phyloP scores from a whole-genome alignment of 177 flowering plant genomes.

The Tripterygium wilfordii region DNA sequence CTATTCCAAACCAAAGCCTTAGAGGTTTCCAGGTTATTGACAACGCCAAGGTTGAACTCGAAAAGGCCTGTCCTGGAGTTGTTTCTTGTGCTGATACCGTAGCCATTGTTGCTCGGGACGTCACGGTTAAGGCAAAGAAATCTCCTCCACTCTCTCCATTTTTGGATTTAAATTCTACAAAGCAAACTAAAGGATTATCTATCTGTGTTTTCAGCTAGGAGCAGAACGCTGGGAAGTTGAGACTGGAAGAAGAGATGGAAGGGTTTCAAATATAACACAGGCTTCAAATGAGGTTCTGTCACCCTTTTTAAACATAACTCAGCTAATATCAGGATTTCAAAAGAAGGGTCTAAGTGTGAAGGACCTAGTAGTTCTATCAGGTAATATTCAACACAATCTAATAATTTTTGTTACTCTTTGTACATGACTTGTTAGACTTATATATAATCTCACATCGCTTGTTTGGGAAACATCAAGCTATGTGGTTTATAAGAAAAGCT shows the following conservation, averaged over 20 bases:
- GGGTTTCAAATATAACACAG: constrained; percentile 24
- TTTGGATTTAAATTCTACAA: not conserved
- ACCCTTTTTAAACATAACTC: constrained; percentile 25
- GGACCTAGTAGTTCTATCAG: constrained; percentile 44
- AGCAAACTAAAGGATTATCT: not conserved
- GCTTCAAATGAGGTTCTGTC: constrained; percentile 17
- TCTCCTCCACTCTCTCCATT: too few species aligned
- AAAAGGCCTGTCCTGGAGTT: too few species aligned
- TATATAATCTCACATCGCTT: too few species aligned
- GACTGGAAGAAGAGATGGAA: constrained; percentile 45
- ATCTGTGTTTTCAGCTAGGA: constrained; percentile 9
- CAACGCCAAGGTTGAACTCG: too few species aligned
- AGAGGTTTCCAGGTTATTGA: too few species aligned
- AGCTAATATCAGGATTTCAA: constrained; percentile 15
- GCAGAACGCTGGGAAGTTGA: constrained; percentile 38
- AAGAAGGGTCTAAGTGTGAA: constrained; percentile 26
- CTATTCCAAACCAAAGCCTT: too few species aligned
- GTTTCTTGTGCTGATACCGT: constrained; percentile 78
- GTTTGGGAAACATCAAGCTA: too few species aligned
- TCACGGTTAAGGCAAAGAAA: constrained; percentile 32
- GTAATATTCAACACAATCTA: constrained; percentile 20
- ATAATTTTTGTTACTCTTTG: too few species aligned
- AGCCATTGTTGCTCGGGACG: constrained; percentile 50
- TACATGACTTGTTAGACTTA: too few species aligned
- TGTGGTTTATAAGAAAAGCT: too few species aligned